A percentile compares a stretch with the other conserved stretches of the same genome.
Evolutionary conservation across 768 basidiomycete genomes (phyloP).

Genomic region (Exidia glandulosa): DNA sequence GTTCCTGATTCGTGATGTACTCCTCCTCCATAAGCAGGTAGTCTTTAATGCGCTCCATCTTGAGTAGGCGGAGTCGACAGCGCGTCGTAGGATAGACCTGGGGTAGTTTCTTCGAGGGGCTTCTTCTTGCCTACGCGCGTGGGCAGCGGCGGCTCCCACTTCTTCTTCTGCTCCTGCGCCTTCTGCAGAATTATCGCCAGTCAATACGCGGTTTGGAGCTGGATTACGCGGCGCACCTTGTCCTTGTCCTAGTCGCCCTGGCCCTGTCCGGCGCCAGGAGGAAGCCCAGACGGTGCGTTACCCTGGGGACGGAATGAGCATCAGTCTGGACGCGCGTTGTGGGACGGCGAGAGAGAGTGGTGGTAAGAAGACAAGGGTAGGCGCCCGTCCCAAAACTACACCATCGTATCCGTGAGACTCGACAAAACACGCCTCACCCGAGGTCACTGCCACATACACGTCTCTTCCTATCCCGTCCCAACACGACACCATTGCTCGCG

Average conservation of each 20-base stretch:
- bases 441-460: no score
- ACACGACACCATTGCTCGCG: no score
- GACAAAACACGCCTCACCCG: no score
- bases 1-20: conserved; percentile 86
- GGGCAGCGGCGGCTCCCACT: conserved; percentile 97
- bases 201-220: neutral
- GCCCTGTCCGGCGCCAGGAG: conserved; percentile 20
- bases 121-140: conserved; percentile 98
- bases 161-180: conserved; percentile 66
- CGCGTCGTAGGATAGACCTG: conserved; percentile 89
- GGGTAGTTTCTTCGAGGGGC: conserved; percentile 79
- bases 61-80: conserved; percentile 88
- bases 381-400: no score
- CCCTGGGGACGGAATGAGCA: conserved; percentile 34
- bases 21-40: conserved; percentile 93
- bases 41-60: conserved; percentile 97
- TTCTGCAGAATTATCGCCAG: conserved; percentile 10
- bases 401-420: no score
- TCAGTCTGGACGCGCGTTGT: neutral
- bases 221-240: conserved; percentile 18
- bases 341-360: neutral
- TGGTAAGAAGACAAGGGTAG: no score
- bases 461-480: no score
- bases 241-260: conserved; percentile 34
- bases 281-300: conserved; percentile 58